Evolutionary conservation across 495 filamentous ascomycete genomes (phyloP), one percentile per base, ranked within the genome.

Genomic region (Hypoxylon subgilvum): DNA sequence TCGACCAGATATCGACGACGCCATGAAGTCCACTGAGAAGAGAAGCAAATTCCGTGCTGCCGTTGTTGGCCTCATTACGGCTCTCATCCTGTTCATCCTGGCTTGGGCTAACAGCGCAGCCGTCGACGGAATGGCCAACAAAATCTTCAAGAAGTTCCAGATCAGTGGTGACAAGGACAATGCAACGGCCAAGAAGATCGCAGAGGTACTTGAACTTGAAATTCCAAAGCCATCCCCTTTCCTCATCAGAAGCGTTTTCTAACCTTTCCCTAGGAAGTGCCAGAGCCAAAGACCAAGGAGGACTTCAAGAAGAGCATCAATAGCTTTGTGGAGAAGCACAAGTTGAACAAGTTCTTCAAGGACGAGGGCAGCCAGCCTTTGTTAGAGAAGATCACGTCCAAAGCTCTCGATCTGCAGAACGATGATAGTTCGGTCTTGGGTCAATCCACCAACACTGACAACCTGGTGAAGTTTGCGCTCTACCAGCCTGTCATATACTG

Each of bases 401-500:
- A 63, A 14, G 60, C 60, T 4, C 21, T 63, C n/a, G 53, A 57
- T 4, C 35, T 63, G 0, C 48, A 52, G 13, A 44, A 57, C n/a
- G 53, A 57, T 13, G 6, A 30, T 5, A 49, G 13, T 14, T 23
- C 52, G 2, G 27, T 43, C 31, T 38, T 63, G 14, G 30, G 48
- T 4, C 4, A 57, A 48, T 30, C 52, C 8, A 40, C 45, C 14
- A 53, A 63, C 22, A 32, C 47, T 4, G 52, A 63, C 0, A 57
- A 47, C 5, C 53, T 63, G 7, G 36, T 57, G 2, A 57, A 63
- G 31, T 35, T 63, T 22, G 47, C 60, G 2, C 52, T 63, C 9
- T 63, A 57, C 23, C 60, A 63, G 30, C 52, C 60, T 18, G 38
- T 63, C 7, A 57, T 63, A 4, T 63, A 63, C 30, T 63, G 60